These are phyloP conservation scores for Huiozyma sinensis DNA, from an alignment of 805 yeast genomes.

Conservation along the genomic window DNA sequence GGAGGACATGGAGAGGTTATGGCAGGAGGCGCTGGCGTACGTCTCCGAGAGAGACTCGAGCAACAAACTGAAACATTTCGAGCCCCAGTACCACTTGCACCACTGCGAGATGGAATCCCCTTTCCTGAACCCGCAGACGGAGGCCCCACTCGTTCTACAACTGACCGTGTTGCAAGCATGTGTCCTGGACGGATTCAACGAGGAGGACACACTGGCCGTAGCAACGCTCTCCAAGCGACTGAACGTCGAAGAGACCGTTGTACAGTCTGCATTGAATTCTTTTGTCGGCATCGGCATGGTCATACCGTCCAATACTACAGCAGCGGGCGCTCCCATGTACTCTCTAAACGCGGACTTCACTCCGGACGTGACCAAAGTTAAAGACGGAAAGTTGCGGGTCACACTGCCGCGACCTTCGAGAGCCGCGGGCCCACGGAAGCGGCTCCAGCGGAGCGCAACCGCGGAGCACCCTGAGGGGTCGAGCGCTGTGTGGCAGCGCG, in stretches of 20 bases:
- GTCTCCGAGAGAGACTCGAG: slow-evolving; percentile 6
- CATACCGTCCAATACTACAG: not conserved
- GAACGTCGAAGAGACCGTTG: slow-evolving; percentile 1
- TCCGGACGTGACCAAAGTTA: slow-evolving; percentile 15
- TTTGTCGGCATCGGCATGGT: slow-evolving; percentile 13
- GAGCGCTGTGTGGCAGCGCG: slow-evolving; percentile 21
- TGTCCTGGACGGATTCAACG: slow-evolving; percentile 18
- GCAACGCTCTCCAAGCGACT: slow-evolving; percentile 1
- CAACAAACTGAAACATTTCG: slow-evolving; percentile 9
- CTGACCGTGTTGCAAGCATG: slow-evolving; percentile 21
- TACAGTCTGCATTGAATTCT: slow-evolving; percentile 8
- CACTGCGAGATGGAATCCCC: slow-evolving; percentile 22
- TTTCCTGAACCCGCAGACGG: slow-evolving; percentile 7
- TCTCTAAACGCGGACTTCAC: slow-evolving; percentile 13
- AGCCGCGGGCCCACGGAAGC: not conserved
- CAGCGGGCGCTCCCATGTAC: slow-evolving; percentile 2
- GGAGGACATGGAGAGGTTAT: slow-evolving; percentile 7
- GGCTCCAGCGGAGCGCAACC: not conserved
- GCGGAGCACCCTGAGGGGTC: slow-evolving; percentile 15
- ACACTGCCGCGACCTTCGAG: slow-evolving; percentile 4
- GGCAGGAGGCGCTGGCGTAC: slow-evolving; percentile 10
- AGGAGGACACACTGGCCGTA: slow-evolving; percentile 6
- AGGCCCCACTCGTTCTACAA: slow-evolving; percentile 10
- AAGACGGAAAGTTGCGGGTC: slow-evolving; percentile 16
- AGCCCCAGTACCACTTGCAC: slow-evolving; percentile 18